Conservation (phyloP, 1,284 basidiomycete species). For the Naganishia liquefaciens region DNA sequence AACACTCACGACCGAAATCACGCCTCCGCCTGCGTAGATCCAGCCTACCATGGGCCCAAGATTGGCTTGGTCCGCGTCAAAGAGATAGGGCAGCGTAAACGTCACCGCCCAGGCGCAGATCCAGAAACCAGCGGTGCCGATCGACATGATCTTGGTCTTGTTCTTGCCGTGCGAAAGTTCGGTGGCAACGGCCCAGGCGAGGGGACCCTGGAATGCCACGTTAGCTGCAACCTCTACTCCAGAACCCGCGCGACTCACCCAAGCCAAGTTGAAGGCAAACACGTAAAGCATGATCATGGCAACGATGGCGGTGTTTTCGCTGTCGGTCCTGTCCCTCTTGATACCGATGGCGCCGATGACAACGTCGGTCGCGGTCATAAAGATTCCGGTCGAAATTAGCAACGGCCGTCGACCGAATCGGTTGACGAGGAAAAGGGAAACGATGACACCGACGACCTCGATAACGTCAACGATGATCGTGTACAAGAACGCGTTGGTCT, state of each 20-base stretch:
- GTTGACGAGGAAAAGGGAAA: conserved; percentile 55
- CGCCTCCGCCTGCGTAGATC: conserved; percentile 48
- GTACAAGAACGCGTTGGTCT: conserved; percentile 54
- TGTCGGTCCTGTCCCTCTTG: conserved; percentile 34
- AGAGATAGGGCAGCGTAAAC: conserved; percentile 52
- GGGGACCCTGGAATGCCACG: conserved; percentile 43
- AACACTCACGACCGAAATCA: conserved; percentile 38
- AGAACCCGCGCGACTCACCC: conserved; percentile 35
- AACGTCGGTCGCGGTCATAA: conserved; percentile 54
- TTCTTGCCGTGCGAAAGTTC: conserved; percentile 54
- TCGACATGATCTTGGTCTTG: conserved; percentile 55
- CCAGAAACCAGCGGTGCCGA: conserved; percentile 57
- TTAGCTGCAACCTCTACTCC: background rate
- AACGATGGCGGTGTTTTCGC: conserved; percentile 50
- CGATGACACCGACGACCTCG: conserved; percentile 53
- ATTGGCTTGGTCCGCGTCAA: conserved; percentile 46
- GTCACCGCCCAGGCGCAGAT: conserved; percentile 55
- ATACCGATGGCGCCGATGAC: conserved; percentile 52
- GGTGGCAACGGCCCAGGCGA: conserved; percentile 52
- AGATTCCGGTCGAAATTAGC: conserved; percentile 52
- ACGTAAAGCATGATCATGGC: conserved; percentile 57
- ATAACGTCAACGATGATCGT: conserved; percentile 52
- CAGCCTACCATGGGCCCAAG: conserved; percentile 54
- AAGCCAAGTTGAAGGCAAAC: conserved; percentile 50
- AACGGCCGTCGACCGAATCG: conserved; percentile 55